These are phyloP conservation scores for Sophora flavescens DNA, from an alignment of 306 rosid genomes.

Conservation along the genomic window DNA sequence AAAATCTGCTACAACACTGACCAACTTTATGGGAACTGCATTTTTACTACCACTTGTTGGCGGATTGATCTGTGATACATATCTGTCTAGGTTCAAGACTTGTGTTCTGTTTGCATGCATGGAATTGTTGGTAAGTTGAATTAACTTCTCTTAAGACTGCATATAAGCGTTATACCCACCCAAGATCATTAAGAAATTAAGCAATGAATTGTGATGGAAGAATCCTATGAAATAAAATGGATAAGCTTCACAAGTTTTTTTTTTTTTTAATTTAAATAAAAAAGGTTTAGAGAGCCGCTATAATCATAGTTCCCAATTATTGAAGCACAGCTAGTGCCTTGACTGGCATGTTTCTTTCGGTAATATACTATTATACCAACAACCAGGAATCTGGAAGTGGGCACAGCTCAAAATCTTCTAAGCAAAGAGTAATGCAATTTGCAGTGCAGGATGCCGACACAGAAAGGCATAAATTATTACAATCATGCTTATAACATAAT, in stretches of 20 bases:
- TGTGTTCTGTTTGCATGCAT: constrained; percentile 63
- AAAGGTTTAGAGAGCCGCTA: constrained; percentile 13
- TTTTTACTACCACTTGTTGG: constrained; percentile 74
- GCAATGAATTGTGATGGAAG: not conserved
- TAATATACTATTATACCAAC: constrained; percentile 5
- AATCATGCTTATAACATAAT: no score
- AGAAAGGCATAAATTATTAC: not conserved
- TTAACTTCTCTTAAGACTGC: not conserved
- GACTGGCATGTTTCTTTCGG: constrained; percentile 19
- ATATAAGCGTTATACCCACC: no score
- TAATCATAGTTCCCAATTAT: constrained; percentile 32
- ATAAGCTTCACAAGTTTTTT: not conserved
- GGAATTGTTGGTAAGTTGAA: constrained; percentile 64
- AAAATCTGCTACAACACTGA: constrained; percentile 74
- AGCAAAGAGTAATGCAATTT: constrained; percentile 4
- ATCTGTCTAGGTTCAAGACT: constrained; percentile 76
- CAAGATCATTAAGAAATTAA: not conserved
- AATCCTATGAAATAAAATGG: not conserved
- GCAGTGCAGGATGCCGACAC: constrained; percentile 6
- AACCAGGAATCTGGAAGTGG: constrained; percentile 15
- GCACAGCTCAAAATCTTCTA: constrained; percentile 24
- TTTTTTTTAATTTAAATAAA: no score
- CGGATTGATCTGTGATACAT: constrained; percentile 77
- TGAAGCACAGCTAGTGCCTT: constrained; percentile 29
- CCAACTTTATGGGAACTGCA: constrained; percentile 84